Evolutionary conservation across 2,329 filamentous ascomycete genomes (phyloP).

Genomic region (Fusarium torulosum): DNA sequence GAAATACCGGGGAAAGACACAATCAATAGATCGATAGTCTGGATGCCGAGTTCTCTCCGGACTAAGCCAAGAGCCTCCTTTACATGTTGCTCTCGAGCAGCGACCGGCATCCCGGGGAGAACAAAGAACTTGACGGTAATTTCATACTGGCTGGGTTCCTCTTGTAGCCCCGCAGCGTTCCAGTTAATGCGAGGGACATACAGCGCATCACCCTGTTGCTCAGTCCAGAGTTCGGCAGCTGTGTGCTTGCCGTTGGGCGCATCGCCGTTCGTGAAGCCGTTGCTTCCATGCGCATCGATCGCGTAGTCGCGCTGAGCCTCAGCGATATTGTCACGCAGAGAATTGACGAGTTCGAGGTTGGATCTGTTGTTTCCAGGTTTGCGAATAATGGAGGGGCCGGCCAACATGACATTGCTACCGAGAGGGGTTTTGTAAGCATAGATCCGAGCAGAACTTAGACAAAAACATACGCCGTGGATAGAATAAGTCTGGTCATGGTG

Average conservation of each 20-base stretch:
- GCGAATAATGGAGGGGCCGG: conserved; percentile 85
- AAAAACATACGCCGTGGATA: conserved; percentile 82
- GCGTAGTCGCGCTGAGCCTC: conserved; percentile 76
- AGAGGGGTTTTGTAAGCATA: conserved; percentile 44
- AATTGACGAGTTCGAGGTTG: conserved; percentile 92
- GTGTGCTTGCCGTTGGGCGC: conserved; percentile 40
- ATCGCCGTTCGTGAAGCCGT: conserved; percentile 53
- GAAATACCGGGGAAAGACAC: conserved; percentile 93
- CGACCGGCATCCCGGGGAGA: conserved; percentile 76
- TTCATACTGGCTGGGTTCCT: conserved; percentile 88
- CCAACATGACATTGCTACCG: conserved; percentile 83
- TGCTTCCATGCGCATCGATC: conserved; percentile 46
- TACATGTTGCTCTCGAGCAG: conserved; percentile 76
- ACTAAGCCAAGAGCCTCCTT: conserved; percentile 84
- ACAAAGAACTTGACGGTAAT: conserved; percentile 97
- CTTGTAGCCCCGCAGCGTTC: conserved; percentile 76
- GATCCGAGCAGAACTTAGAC: conserved; percentile 26
- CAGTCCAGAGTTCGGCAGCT: conserved; percentile 73
- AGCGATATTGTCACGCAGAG: conserved; percentile 85
- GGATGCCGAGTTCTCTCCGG: conserved; percentile 79
- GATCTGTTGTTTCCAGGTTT: conserved; percentile 81
- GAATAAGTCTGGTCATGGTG: conserved; percentile 80
- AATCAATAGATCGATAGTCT: conserved; percentile 87
- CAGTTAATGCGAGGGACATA: conserved; percentile 86
- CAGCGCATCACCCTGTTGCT: conserved; percentile 68